Conservation (phyloP, 208 protist genomes). For the Acanthamoeba polyphaga region DNA sequence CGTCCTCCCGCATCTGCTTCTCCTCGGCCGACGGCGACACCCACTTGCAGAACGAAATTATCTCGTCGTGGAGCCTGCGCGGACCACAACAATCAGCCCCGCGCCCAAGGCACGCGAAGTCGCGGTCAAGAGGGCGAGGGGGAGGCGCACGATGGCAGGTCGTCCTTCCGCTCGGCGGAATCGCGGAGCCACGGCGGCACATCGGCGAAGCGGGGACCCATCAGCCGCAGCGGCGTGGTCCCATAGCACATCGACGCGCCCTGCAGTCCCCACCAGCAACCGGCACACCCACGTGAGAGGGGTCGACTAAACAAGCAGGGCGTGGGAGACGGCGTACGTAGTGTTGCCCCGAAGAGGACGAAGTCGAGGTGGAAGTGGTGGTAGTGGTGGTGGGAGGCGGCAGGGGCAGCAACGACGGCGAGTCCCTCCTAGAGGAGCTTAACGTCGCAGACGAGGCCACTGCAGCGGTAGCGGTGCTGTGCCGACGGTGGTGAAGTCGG, state of each 20-base stretch:
- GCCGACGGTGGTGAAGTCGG: too few relatives aligned
- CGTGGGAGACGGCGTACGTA: neutral
- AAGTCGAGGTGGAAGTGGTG: neutral
- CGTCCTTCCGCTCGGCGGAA: neutral
- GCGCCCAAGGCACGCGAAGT: neutral
- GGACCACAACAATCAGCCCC: too few relatives aligned
- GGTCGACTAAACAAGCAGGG: neutral
- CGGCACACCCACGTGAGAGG: neutral
- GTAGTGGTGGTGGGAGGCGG: neutral
- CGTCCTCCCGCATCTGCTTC: constrained; percentile 55
- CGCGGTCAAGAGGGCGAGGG: neutral
- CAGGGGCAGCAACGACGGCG: neutral
- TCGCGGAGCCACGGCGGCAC: constrained; percentile 15
- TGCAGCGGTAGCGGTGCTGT: too few relatives aligned
- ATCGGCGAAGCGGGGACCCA: constrained; percentile 23
- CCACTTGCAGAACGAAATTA: constrained; percentile 26
- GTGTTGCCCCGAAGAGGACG: neutral
- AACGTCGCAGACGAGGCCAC: too few relatives aligned
- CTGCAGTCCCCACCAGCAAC: neutral
- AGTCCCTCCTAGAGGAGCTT: neutral
- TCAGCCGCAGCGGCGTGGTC: constrained; percentile 23
- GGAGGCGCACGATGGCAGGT: neutral
- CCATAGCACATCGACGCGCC: constrained; percentile 34
- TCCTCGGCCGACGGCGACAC: constrained; percentile 33
- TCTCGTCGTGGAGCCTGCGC: constrained; percentile 59